Evolutionary conservation across 176 grass and related monocot species (phyloP), one percentile per base, ranked within the genome.

Genomic region (Hyparrhenia diplandra): DNA sequence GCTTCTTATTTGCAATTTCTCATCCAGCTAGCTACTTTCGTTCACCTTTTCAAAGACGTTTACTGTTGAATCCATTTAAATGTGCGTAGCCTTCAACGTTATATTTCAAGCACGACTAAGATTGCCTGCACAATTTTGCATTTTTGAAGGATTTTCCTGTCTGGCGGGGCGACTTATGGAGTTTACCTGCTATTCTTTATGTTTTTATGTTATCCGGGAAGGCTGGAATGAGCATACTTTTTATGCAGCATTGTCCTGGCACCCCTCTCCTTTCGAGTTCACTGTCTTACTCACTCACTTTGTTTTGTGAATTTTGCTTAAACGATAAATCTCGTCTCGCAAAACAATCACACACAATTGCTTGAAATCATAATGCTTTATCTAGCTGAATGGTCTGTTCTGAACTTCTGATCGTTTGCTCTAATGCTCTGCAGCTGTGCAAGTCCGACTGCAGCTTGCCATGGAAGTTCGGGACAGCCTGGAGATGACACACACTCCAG

Each of bases 381-480:
- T 39, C 42, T 75, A 14, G 41, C 63, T 17, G 21, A 63, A 10
- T 84, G 34, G 32, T 64, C 64, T 77, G 37, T 66, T 64, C 29
- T 8, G 21, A 58, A 23, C 21, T 65, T 64, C 29, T 13, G n/a
- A 59, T 25, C 10, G 1, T 29, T 75, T 8, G 34, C 55, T 81
- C 18, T 24, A 41, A 43, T 70, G 75, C 37, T 74, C 6, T 72
- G 88, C 89, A 99, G 93, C 93, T 46, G 87, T 93, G 82, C 82
- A 92, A 79, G 76, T 70, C 39, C 77, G 96, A 75, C 82, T 99
- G 72, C 96, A 99, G 87, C 88, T 91, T 64, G 96, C 84, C 57
- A 90, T 91, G 84, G 96, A 99, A 76, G 96, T 99, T 71, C 81
- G 96, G 68, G 92, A 99, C 73, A 95, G 89, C 85, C 73, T 99